Conservation (phyloP, 2,329 filamentous ascomycete species). For the Paraphaeosphaeria sporulosa region DNA sequence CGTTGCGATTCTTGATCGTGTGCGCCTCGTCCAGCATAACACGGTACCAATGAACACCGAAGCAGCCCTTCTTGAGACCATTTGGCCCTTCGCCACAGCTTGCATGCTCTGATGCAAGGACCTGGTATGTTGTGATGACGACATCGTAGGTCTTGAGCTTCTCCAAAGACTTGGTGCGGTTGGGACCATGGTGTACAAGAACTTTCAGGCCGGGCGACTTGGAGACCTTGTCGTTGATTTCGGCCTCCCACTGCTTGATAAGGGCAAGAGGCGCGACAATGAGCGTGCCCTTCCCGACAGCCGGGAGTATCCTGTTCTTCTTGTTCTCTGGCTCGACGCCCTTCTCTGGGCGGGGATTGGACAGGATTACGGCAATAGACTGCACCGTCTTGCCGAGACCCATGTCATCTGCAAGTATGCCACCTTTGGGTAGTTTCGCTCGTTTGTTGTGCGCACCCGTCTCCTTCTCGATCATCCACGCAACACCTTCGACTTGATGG, state of each 20-base stretch:
- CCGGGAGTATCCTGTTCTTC: conserved; percentile 73
- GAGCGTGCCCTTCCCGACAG: conserved; percentile 79
- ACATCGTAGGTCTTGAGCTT: conserved; percentile 88
- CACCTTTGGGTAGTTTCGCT: conserved; percentile 81
- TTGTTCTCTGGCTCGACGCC: conserved; percentile 55
- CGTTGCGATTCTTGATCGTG: conserved; percentile 97
- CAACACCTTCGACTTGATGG: conserved; percentile 91
- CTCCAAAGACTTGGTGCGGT: conserved; percentile 78
- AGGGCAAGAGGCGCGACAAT: conserved; percentile 92
- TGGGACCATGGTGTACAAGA: conserved; percentile 88
- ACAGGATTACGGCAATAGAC: conserved; percentile 86
- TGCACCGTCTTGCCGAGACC: conserved; percentile 96
- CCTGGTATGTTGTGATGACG: conserved; percentile 96
- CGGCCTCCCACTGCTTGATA: conserved; percentile 96
- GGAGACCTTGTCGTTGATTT: conserved; percentile 84
- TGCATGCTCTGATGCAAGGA: conserved; percentile 88
- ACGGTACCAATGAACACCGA: conserved; percentile 93
- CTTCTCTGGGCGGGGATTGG: conserved; percentile 72
- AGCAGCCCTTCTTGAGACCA: conserved; percentile 79
- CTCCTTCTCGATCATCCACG: conserved; percentile 95
- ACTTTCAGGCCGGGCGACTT: conserved; percentile 76
- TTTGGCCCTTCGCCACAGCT: conserved; percentile 68
- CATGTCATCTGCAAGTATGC: conserved; percentile 97
- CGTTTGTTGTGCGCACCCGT: conserved; percentile 84
- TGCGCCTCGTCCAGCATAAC: conserved; percentile 96